Evolutionary conservation across 1,139 yeast genomes (phyloP), one percentile per base, ranked within the genome.

Genomic region (Yamadazyma diddensiae): DNA sequence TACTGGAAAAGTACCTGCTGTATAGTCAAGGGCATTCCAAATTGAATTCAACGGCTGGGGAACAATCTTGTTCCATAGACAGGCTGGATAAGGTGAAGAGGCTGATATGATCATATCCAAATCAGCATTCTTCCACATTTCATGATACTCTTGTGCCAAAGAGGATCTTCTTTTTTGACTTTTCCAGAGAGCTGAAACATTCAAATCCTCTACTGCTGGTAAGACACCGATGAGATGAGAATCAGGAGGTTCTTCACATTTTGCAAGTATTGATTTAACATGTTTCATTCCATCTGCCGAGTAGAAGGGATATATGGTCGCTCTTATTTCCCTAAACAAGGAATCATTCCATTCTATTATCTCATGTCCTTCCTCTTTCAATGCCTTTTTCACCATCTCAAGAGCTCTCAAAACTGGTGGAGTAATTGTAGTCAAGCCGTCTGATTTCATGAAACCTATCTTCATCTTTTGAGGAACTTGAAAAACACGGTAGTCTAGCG

Each of bases 11-110:
- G 43, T 42, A 3, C 43, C 43, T 5, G 43, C 30, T 26, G 32
- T 34, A 19, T 42, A 42, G 25, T 42, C 46, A 19, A 42, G 30
- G 22, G 44, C 45, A 32, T 42, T 42, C 44, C 43, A 41, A 13
- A 39, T 35, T 4, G 43, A 31, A 29, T 41, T 41, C 24, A 41
- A 30, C 9, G 45, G 45, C 24, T 41, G 45, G 5, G 45, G 45
- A 14, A 34, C 33, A 7, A 41, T 31, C 13, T 35, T 41, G 16
- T 41, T 37, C 28, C 30, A 24, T 18, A 42, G 25, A 30, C 45
- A 40, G 3, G 38, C 45, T 2, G 45, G 45, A 19, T 25, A 39
- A 5, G 43, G 39, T 2, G 45, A 39, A 28, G 38, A 32, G 4
- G 43, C 42, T 19, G 43, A 41, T 15, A 41, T 39, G 2, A 41